phyloP scores from a whole-genome alignment of 2,329 filamentous ascomycete species.

The Colletotrichum graminicola region DNA sequence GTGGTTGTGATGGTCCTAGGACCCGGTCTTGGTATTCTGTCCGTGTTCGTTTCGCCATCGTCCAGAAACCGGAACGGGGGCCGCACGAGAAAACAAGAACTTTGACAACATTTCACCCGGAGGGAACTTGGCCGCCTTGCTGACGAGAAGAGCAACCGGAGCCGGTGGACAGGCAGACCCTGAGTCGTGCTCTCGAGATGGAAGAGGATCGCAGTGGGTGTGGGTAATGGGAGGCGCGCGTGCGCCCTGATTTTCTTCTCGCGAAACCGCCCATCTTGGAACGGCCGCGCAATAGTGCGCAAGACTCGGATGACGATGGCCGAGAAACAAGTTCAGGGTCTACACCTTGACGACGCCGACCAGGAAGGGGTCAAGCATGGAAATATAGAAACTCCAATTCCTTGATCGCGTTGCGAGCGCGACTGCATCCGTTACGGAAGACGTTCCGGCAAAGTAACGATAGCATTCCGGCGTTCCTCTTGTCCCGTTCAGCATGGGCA shows the following conservation, averaged over 20 bases:
- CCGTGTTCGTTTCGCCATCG: slow-evolving; percentile 15
- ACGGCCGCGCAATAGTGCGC: slow-evolving; percentile 5
- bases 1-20: background rate
- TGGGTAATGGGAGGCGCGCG: background rate
- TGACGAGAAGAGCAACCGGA: slow-evolving; percentile 27
- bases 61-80: slow-evolving; percentile 9
- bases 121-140: background rate
- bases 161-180: slow-evolving; percentile 23
- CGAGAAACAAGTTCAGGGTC: slow-evolving; percentile 14
- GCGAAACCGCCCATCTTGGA: slow-evolving; percentile 2
- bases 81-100: slow-evolving; percentile 16
- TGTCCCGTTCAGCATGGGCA: background rate
- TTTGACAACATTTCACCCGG: slow-evolving; percentile 36
- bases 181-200: slow-evolving; percentile 20
- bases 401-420: slow-evolving; percentile 22
- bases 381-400: background rate
- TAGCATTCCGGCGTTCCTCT: background rate
- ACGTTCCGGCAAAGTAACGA: slow-evolving; percentile 20
- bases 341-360: background rate
- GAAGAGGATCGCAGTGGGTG: background rate
- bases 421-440: slow-evolving; percentile 16
- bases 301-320: slow-evolving; percentile 13
- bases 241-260: slow-evolving; percentile 18
- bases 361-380: background rate
- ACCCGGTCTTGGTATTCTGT: slow-evolving; percentile 34